Evolutionary conservation across 139 green algal genomes (phyloP), one percentile per base, ranked within the genome.

Genomic region (Desmodesmus armatus): DNA sequence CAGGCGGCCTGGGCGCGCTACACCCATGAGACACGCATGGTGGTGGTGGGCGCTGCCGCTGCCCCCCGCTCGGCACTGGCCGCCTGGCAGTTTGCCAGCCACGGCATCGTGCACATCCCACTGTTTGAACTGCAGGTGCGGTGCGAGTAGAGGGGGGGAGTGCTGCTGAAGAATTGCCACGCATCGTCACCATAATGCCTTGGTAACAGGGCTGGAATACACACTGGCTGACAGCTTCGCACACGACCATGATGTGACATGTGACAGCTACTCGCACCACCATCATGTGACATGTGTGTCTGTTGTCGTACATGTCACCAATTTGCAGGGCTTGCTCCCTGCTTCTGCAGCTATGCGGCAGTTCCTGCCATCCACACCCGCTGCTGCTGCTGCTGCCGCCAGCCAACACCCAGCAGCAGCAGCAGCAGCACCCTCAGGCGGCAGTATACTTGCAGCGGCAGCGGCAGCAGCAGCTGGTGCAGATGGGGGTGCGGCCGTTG

Each of bases 21-120:
- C 83, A 91, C 86, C 0, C 90, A 94, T 65, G 93, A 94, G 70
- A 94, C 89, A 0, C 86, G 91, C 63, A 89, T 93, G 80, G 85
- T 87, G 31, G 33, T 96, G 72, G 78, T 94, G 3, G 76, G 39
- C 39, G 29, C 75, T 53, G 39, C 74, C 11, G 25, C 58, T 31
- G 49, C 70, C 41, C 65, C 80, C 0, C 33, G 47, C 6, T 27
- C 80, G 9, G 72, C 63, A 3, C 27, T 89, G 75, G 62, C 88
- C 33, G 87, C 83, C 2, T 93, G 88, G 83, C 90, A 94, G 89
- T 92, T 93, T 74, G 72, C 79, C 23, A 71, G 78, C 3, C 65
- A 44, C 3, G 92, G 86, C 1, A 41, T 93, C 9, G 58, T 92
- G 5, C 86, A 85, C 43, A 87, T 95, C 79, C 92, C 92, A 44